Evolutionary conservation across 306 rosid genomes (phyloP), one percentile per base, ranked within the genome.

Genomic region (Myrica gale): DNA sequence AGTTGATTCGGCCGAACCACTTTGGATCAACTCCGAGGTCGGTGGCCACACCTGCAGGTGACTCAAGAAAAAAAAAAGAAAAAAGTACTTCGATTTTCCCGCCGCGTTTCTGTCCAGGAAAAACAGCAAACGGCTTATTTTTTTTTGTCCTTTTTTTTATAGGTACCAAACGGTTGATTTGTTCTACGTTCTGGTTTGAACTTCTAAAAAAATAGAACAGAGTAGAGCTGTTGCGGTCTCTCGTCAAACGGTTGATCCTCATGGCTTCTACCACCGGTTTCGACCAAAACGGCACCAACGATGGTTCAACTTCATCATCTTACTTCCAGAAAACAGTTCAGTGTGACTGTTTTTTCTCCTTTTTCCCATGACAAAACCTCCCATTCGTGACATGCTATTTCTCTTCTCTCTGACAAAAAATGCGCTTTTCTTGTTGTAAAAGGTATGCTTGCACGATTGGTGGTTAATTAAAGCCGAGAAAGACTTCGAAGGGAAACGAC

Each of bases 391-490:
- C 12, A 7, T 15, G 57, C 32, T 9, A 13, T 13, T 6, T 63
- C 4, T 54, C 47, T 68, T 5, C 60, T 11, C 48, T 10, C 57
- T n/a, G 42, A 43, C 4, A 37, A 20, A 0, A 5, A 13, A 8
- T 72, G 19, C 21, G 21, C 19, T 0, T 20, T 56, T 41, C 11
- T 1, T 57, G 44, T 19, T 61, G 56, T 77, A 48, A 0, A 78
- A 90, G 97, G 85, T 90, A 19, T 79, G 80, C 44, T 77, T 90
- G 81, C 57, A 70, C 68, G 85, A 82, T 80, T 92, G 97, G 97
- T 92, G 97, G 96, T 62, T 92, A 75, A 43, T 58, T 62, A 80
- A 71, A 74, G 76, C 90, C 9, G 61, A 75, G 57, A 74, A 45
- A 4, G 84, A 84, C 77, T 73, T 55, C 80, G 21, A 80, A 19